These are phyloP conservation scores for Phlyctochytrium arcticum DNA, from an alignment of 192 early-diverging fungal genomes.

Conservation along the genomic window DNA sequence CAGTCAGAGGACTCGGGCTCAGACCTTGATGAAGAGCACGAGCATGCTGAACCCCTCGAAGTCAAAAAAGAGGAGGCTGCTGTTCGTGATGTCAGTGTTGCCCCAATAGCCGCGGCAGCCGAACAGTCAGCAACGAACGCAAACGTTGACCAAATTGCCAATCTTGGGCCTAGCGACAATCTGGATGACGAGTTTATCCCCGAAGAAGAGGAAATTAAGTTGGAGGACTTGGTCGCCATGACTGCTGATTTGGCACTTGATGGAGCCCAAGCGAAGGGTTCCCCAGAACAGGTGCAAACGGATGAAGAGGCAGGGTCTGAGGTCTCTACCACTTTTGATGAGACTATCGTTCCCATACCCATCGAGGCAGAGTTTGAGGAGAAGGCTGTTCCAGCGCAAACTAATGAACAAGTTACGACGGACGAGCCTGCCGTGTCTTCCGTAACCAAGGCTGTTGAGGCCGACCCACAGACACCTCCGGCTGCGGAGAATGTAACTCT, in stretches of 20 bases:
- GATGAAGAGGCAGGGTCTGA: background rate
- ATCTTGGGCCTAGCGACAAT: too few species aligned
- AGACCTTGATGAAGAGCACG: background rate
- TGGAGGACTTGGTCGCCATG: background rate
- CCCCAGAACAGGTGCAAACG: background rate
- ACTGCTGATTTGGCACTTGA: background rate
- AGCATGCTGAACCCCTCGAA: background rate
- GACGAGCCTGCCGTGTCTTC: background rate
- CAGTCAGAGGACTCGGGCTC: background rate
- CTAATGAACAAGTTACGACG: background rate
- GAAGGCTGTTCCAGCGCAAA: background rate
- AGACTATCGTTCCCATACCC: background rate
- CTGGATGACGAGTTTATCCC: too few species aligned
- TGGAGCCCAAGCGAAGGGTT: background rate
- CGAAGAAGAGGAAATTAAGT: too few species aligned
- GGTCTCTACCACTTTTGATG: background rate
- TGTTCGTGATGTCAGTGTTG: background rate
- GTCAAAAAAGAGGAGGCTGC: background rate
- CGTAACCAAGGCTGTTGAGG: background rate
- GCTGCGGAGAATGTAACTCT: background rate
- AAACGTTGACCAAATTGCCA: background rate
- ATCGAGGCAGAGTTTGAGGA: background rate
- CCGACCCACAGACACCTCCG: background rate
- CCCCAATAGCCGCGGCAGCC: background rate
- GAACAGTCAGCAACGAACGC: background rate